Conservation (phyloP, 2,329 filamentous ascomycete species). For the Penicillium corylophilum region DNA sequence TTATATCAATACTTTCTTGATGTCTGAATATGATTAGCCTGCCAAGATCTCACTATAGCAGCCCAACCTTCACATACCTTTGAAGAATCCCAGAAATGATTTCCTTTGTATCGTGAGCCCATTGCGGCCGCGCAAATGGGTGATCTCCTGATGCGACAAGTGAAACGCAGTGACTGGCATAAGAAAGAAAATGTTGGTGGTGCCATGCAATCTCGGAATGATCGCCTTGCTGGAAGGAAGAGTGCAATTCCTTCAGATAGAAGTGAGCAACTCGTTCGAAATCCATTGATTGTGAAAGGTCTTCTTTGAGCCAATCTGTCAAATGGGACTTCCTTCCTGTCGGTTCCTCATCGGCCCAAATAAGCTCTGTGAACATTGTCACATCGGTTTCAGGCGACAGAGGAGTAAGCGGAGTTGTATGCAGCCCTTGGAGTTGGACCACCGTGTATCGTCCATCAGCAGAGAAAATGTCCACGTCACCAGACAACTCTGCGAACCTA, state of each 20-base stretch:
- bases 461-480: slow-evolving; percentile 25
- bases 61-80: background rate
- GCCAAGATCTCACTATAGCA: background rate
- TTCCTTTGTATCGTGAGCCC: slow-evolving; percentile 10
- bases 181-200: slow-evolving; percentile 15
- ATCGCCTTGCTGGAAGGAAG: background rate
- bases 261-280: slow-evolving; percentile 22
- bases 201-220: slow-evolving; percentile 1
- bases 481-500: slow-evolving; percentile 20
- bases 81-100: slow-evolving; percentile 9
- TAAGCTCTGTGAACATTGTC: slow-evolving; percentile 20
- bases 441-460: slow-evolving; percentile 13
- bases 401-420: slow-evolving; percentile 20
- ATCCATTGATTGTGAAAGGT: background rate
- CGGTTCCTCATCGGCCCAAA: slow-evolving; percentile 18
- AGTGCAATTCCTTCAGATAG: slow-evolving; percentile 14
- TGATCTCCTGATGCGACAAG: slow-evolving; percentile 11
- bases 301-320: background rate
- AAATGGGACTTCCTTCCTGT: background rate
- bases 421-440: slow-evolving; percentile 23
- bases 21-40: slow-evolving; percentile 9
- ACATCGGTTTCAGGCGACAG: slow-evolving; percentile 15
- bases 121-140: slow-evolving; percentile 11
- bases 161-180: slow-evolving; percentile 9
- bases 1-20: slow-evolving; percentile 9